Base-by-base conservation (phyloP, 805 yeast genomes). In the Candida xyloterini region DNA sequence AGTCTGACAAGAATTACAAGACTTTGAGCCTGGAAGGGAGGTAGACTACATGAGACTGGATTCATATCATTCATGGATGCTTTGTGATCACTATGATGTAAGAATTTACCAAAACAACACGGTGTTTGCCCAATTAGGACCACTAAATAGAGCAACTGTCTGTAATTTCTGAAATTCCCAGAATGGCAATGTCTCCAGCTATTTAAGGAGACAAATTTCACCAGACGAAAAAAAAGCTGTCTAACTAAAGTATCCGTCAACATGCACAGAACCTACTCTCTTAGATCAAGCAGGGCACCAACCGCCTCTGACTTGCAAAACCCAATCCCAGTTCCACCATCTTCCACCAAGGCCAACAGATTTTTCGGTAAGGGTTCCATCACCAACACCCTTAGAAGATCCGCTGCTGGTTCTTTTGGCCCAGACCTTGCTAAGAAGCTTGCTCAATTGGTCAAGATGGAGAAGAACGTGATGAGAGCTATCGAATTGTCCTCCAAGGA, bases 191-290 rank as follows among this genome's bases (percentile, higher is more conserved):
- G 43, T 35, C 40, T 38, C 40, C 40, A 38, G 34, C 42, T 35
- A 39, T 38, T 22, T 39, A 44, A 30, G 28, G 40, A 40, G 32
- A 29, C 30, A 25, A 33, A 39, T 39, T 39, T 35, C 43, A 35
- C 36, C 43, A 34, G 30, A 35, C 35, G 35, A 40, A 30, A 40
- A 40, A 30, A 34, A 39, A 39, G 37, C 42, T 29, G 37, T 31
- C 30, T n/a, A 33, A 14, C 33, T 23, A 27, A 39, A 39, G 38
- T 29, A 39, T 33, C 23, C 33, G 25, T 18, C 30, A 67, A 35
- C 51, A 93, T 93, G 99, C 97, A 91, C 77, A 85, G 97, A 82
- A 91, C 99, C 35, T 93, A 93, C 71, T 91, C 99, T 25, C 76
- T 91, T 69, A 89, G 99, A 79, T 81, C 89, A 56, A 66, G 83